Percentiles rank a stretch among this genome's conserved stretches.
Conservation (phyloP, 192 early-diverging fungal species). For the Backusella sp. region DNA sequence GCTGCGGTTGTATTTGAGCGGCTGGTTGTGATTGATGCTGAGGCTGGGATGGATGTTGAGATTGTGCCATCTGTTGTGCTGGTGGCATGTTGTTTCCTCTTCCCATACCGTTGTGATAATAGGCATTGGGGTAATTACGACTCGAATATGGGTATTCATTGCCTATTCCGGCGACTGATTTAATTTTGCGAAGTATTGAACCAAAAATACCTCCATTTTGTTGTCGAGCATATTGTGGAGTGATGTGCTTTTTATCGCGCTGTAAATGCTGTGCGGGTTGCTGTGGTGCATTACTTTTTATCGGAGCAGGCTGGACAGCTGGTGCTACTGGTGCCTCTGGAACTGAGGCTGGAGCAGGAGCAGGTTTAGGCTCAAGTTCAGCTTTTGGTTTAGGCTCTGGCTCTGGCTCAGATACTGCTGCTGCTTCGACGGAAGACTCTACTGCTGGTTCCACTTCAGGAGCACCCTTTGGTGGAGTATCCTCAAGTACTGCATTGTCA, state of each 20-base stretch:
- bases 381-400: too few species aligned
- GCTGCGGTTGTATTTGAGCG: not conserved
- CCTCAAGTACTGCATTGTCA: not conserved
- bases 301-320: not conserved
- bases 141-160: not conserved
- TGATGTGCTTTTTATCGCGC: not conserved
- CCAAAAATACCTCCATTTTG: not conserved
- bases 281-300: not conserved
- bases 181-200: not conserved
- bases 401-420: not conserved
- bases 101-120: not conserved
- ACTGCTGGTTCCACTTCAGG: not conserved
- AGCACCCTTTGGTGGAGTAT: not conserved
- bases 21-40: not conserved
- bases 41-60: not conserved
- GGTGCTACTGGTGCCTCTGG: not conserved
- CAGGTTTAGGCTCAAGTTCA: not conserved
- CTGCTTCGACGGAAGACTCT: not conserved
- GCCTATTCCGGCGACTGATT: not conserved
- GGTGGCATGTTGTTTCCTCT: not conserved
- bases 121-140: not conserved
- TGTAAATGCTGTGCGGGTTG: not conserved
- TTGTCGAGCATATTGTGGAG: not conserved
- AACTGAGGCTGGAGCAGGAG: not conserved
- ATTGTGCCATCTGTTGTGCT: not conserved